Conservation (phyloP, 305 asterid species). For the Rubia tinctorum region DNA sequence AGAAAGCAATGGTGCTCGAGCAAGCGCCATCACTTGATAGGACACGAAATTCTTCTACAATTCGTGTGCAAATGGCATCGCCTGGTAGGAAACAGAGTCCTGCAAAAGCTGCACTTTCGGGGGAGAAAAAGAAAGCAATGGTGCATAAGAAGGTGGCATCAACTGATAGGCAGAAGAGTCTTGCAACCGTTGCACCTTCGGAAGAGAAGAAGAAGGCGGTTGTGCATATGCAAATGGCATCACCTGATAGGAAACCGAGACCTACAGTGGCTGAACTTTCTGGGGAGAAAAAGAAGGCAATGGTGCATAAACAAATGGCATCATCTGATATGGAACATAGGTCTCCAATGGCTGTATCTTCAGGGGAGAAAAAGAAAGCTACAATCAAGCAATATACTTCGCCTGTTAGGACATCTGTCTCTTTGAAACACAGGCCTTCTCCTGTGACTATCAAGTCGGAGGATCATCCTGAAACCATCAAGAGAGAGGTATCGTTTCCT, state of each 20-base stretch:
- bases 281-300: conserved; percentile 2
- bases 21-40: conserved; percentile 23
- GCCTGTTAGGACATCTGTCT: conserved; percentile 14
- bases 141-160: conserved; percentile 1
- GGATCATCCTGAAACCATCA: conserved; percentile 54
- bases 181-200: not conserved
- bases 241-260: conserved; percentile 18
- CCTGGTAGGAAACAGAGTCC: conserved; percentile 25
- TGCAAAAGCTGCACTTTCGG: conserved; percentile 20
- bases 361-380: not conserved
- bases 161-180: conserved; percentile 7
- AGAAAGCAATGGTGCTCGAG: conserved; percentile 11
- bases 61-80: conserved; percentile 22
- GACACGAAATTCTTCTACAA: conserved; percentile 8
- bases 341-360: not conserved
- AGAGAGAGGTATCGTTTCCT: conserved; percentile 40
- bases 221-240: conserved; percentile 17
- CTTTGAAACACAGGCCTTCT: conserved; percentile 23
- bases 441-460: conserved; percentile 27
- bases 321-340: not conserved
- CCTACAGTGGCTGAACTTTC: not conserved
- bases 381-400: not conserved
- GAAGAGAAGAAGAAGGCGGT: conserved; percentile 1
- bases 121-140: conserved; percentile 18
- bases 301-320: not conserved